phyloP scores from a whole-genome alignment of 371 early-diverging fungal species.

The Lichtheimia ramosa region DNA sequence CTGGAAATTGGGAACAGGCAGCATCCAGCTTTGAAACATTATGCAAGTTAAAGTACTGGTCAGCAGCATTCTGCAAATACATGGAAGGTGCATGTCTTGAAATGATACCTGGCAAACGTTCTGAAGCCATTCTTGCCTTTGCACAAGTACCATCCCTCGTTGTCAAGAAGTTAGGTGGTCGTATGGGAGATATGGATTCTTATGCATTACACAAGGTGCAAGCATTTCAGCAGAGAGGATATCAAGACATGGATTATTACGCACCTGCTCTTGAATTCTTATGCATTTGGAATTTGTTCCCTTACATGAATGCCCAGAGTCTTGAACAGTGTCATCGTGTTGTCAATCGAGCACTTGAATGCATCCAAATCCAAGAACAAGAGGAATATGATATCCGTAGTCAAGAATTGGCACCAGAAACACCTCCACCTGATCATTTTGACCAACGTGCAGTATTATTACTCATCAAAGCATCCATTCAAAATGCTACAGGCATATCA shows the following conservation, averaged over 20 bases:
- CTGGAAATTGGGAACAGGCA: slow-evolving; percentile 55
- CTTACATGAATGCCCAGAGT: slow-evolving; percentile 36
- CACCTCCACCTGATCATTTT: slow-evolving; percentile 38
- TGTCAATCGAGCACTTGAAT: slow-evolving; percentile 32
- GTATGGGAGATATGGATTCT: slow-evolving; percentile 53
- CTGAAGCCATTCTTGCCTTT: slow-evolving; percentile 50
- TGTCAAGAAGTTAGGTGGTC: slow-evolving; percentile 55
- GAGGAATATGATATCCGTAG: slow-evolving; percentile 38
- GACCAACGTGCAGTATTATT: slow-evolving; percentile 39
- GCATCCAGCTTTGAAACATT: slow-evolving; percentile 47
- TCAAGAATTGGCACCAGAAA: slow-evolving; percentile 39
- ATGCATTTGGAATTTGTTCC: slow-evolving; percentile 57
- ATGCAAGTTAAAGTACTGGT: slow-evolving; percentile 58
- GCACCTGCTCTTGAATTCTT: slow-evolving; percentile 59
- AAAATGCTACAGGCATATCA: slow-evolving; percentile 27
- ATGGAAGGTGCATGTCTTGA: slow-evolving; percentile 56
- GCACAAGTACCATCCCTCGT: slow-evolving; percentile 46
- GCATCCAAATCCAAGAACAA: slow-evolving; percentile 28
- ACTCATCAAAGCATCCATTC: slow-evolving; percentile 35
- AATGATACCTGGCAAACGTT: slow-evolving; percentile 35
- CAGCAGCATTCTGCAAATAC: slow-evolving; percentile 57
- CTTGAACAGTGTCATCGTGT: slow-evolving; percentile 28
- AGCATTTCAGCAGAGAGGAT: slow-evolving; percentile 49
- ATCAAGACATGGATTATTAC: slow-evolving; percentile 46
- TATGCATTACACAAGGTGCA: slow-evolving; percentile 58